These are phyloP conservation scores for Globisporangium spinosum DNA, from an alignment of 352 stramenopile genomes.

Conservation along the genomic window DNA sequence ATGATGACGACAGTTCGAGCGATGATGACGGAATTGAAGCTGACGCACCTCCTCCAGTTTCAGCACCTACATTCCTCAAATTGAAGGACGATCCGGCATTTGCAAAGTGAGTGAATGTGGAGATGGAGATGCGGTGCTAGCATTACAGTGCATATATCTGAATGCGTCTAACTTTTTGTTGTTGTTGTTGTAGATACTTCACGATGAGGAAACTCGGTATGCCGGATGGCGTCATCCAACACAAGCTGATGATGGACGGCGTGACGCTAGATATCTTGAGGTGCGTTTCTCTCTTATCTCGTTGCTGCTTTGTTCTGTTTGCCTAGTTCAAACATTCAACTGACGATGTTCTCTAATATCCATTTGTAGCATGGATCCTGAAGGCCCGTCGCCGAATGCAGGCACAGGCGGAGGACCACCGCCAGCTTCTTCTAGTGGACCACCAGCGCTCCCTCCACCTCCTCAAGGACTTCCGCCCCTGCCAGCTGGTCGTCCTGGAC, in stretches of 20 bases:
- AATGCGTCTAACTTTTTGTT: conserved; percentile 5
- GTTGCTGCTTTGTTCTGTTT: neutral
- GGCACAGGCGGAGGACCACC: conserved; percentile 8
- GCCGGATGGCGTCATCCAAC: conserved; percentile 71
- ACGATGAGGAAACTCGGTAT: conserved; percentile 82
- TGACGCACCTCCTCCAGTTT: conserved; percentile 15
- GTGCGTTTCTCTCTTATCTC: conserved; percentile 13
- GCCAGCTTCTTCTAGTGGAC: conserved; percentile 8
- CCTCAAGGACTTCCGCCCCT: conserved; percentile 26
- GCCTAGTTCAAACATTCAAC: neutral
- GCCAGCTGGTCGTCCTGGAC: conserved; percentile 33
- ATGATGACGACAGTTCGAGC: conserved; percentile 59
- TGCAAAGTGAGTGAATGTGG: conserved; percentile 42
- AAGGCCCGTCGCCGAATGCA: conserved; percentile 68
- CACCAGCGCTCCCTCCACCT: conserved; percentile 27
- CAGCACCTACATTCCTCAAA: conserved; percentile 47
- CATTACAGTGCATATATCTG: neutral
- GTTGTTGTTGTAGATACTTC: conserved; percentile 57
- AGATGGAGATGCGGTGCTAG: neutral
- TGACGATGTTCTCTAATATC: neutral
- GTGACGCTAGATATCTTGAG: conserved; percentile 70
- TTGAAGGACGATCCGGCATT: conserved; percentile 79
- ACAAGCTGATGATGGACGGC: conserved; percentile 80
- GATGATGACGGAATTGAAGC: conserved; percentile 48
- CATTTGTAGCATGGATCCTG: conserved; percentile 63